Evolutionary conservation across 2,329 filamentous ascomycete genomes (phyloP).

Genomic region (Torrubiellomyces zombiae): DNA sequence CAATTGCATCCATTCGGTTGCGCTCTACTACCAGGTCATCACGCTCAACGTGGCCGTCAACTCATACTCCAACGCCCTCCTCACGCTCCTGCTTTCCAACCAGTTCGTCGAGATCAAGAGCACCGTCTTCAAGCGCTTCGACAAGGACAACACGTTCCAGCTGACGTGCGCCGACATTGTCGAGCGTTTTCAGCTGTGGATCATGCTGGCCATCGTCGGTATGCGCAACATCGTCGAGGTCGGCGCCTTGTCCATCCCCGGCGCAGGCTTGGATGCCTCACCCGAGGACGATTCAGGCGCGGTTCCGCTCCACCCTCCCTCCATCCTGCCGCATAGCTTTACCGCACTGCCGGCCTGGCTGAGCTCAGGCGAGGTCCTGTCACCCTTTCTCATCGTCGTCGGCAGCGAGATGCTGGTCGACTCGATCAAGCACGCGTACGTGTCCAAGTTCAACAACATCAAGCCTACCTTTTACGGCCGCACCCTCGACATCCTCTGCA

Average conservation of each 20-base stretch:
- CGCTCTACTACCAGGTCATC: slow-evolving; percentile 93
- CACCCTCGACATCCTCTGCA: slow-evolving; percentile 84
- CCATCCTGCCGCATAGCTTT: slow-evolving; percentile 79
- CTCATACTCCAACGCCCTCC: slow-evolving; percentile 88
- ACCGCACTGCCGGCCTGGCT: slow-evolving; percentile 71
- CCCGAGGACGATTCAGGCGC: slow-evolving; percentile 32
- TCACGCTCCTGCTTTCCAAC: slow-evolving; percentile 86
- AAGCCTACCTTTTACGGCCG: slow-evolving; percentile 78
- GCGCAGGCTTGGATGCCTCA: slow-evolving; percentile 30
- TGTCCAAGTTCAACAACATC: slow-evolving; percentile 96
- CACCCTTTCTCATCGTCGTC: slow-evolving; percentile 83
- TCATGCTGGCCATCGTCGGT: slow-evolving; percentile 93
- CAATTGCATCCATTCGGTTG: slow-evolving; percentile 72
- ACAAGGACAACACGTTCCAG: slow-evolving; percentile 95
- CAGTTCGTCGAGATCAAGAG: slow-evolving; percentile 99
- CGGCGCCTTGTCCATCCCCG: slow-evolving; percentile 56
- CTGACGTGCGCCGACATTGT: slow-evolving; percentile 93
- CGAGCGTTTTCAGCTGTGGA: slow-evolving; percentile 91
- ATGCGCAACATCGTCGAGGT: slow-evolving; percentile 94
- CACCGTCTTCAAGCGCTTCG: slow-evolving; percentile 96
- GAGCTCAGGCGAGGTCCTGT: slow-evolving; percentile 67
- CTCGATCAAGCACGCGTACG: slow-evolving; percentile 93
- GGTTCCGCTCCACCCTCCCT: slow-evolving; percentile 47
- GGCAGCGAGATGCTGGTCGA: slow-evolving; percentile 96
- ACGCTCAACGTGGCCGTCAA: slow-evolving; percentile 97